Evolutionary conservation across 176 grass and related monocot genomes (phyloP), one percentile per base, ranked within the genome.

Genomic region (Metroxylon sagu): DNA sequence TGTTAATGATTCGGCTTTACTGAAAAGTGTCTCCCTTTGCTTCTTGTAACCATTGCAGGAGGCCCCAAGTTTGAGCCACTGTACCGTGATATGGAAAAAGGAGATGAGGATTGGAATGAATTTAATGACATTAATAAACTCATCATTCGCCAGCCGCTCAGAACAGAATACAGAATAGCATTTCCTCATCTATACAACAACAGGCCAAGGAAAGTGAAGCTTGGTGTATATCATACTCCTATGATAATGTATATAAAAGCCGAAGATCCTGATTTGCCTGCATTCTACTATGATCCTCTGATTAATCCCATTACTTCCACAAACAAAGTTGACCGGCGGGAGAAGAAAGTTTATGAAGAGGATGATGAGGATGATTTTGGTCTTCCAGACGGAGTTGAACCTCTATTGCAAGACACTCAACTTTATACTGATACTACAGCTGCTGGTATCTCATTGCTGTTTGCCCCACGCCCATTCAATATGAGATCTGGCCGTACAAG

Each of bases 231-330:
- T 64, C 92, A 97, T 65, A 85, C 87, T 62, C 87, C 92, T 29
- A 97, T 97, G 92, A 97, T 97, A 82, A 97, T 97, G 92, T 97
- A 88, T 62, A 97, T 97, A 72, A 97, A 97, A 64, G 87, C 92
- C 12, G 92, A 97, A 59, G 92, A 97, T 85, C 92, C 92, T 74
- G 92, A 97, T 80, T 59, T 97, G 51, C 92, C 92, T 75, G 92
- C 92, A 30, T 97, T 97, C 71, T 97, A 97, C 49, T 97, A 91
- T 64, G 92, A 97, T 77, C 92, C 92, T 28, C 65, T 97, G 59
- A 97, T 97, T 77, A 97, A 97, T 48, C 92, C 92, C 17, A 91
- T 97, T 29, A 85, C 92, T 49, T 97, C 92, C 54, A 76, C 67
- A n/a, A 85, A 67, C 68, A 97, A 91, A 73, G 66, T 77, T 73